Evolutionary conservation across 176 grass and related monocot species (phyloP), one percentile per base, ranked within the genome.

Genomic region (Phragmites australis): DNA sequence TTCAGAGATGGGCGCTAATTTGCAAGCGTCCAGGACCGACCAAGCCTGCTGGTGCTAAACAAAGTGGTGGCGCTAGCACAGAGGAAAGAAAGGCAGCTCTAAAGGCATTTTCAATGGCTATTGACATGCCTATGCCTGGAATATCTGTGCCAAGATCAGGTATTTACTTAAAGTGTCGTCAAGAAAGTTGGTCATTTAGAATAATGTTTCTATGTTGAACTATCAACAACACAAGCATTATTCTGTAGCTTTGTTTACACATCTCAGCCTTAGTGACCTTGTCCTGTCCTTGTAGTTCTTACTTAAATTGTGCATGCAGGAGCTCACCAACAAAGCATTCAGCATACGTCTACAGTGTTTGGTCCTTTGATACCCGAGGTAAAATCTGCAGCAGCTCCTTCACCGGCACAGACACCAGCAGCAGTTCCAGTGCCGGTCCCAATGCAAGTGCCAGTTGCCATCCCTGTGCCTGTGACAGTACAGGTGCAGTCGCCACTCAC

Each of bases 1-100:
- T 88, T 81, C 88, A 99, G 97, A 91, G 97, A 91, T 99, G 97
- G 97, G 53, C 41, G 5, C 23, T 82, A 44, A 92, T 92, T 77
- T 54, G 63, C 80, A 99, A 85, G 87, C 92, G 90, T 13, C 86
- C 89, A 62, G 90, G 80, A 27, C 68, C 80, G 60, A 34, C 47
- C 67, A 82, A 85, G 67, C 50, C 50, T 80, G 65, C 54, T 67
- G 64, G 60, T 25, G 15, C 66, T 50, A 95, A 93, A 85, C 65
- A 82, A 74, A 27, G 3, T 50, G 76, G 68, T 45, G 16, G 59
- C 1, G 46, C 82, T 54, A 87, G 73, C 34, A 80, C 85, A 18
- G 93, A 93, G 68, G 90, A 95, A 77, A 86, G 85, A 70, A 76
- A 67, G 64, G 84, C 84, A 67, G 43, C 87, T 82, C 82, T 84